phyloP scores from a whole-genome alignment of 139 green algal species.

The Astrephomene gubernaculifera region DNA sequence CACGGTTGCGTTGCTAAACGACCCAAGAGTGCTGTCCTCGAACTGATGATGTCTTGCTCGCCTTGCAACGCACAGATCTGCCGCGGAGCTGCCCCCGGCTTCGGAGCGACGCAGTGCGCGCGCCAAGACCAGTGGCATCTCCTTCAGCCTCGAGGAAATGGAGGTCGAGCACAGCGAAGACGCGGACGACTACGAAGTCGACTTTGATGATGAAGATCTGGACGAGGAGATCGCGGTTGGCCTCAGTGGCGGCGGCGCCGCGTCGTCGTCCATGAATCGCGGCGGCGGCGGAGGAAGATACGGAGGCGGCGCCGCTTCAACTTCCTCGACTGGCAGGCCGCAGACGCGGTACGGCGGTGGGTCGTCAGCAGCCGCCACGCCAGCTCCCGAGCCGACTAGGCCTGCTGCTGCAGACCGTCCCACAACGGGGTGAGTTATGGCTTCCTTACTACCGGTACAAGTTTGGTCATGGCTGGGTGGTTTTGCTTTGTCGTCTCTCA shows the following conservation, averaged over 20 bases:
- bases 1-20: no score
- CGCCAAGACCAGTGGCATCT: slow-evolving; percentile 1
- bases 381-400: not conserved
- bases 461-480: no score
- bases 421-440: no score
- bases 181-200: not conserved
- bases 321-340: not conserved
- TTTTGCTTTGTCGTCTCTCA: no score
- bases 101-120: not conserved
- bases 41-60: no score
- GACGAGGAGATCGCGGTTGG: not conserved
- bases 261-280: not conserved
- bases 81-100: slow-evolving; percentile 19
- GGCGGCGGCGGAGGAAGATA: not conserved
- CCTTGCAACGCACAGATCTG: not conserved
- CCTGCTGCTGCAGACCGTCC: no score
- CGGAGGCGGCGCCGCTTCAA: not conserved
- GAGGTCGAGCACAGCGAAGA: slow-evolving; percentile 16
- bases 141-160: not conserved
- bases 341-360: slow-evolving; percentile 14
- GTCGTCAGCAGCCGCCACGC: not conserved
- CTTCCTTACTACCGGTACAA: no score
- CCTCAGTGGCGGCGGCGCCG: not conserved
- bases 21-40: no score
- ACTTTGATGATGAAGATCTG: not conserved